Evolutionary conservation across 148 eudicot species (phyloP).

Genomic region (Rhododendron mucronatum): DNA sequence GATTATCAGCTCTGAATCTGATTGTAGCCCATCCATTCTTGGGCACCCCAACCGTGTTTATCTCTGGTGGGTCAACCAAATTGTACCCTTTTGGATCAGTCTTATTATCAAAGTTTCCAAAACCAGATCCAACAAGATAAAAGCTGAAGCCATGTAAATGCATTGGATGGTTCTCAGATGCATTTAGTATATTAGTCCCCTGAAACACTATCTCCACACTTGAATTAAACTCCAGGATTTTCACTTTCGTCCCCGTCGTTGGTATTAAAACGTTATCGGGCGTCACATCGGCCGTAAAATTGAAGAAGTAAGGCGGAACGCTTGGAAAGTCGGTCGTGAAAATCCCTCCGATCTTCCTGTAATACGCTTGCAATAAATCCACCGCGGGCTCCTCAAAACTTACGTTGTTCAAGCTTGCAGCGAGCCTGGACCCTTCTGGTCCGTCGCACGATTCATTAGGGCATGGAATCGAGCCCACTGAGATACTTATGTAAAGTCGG

Average conservation of each 20-base stretch:
- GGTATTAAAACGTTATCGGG: background rate
- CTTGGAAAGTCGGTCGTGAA: constrained; percentile 13
- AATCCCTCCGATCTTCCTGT: background rate
- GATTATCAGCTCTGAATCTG: constrained; percentile 28
- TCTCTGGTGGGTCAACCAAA: constrained; percentile 18
- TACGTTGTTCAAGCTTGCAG: constrained; percentile 21
- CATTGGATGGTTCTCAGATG: constrained; percentile 27
- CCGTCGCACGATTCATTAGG: constrained; percentile 14
- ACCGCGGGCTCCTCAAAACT: constrained; percentile 8
- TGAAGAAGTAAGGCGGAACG: constrained; percentile 3
- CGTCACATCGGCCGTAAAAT: constrained; percentile 8
- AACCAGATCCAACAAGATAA: constrained; percentile 19
- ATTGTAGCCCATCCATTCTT: constrained; percentile 26
- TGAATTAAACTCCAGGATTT: constrained; percentile 10
- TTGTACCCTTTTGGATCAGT: constrained; percentile 13
- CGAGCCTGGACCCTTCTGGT: constrained; percentile 9
- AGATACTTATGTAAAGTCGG: constrained; percentile 9
- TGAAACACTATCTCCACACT: constrained; percentile 25
- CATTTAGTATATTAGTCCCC: constrained; percentile 14
- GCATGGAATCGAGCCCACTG: constrained; percentile 12
- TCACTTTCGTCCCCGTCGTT: constrained; percentile 9
- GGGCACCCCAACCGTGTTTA: constrained; percentile 23
- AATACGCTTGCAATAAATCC: constrained; percentile 22
- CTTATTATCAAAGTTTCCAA: constrained; percentile 10
- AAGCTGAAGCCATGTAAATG: constrained; percentile 24